Evolutionary conservation across 2,329 filamentous ascomycete species (phyloP), one percentile per base, ranked within the genome.

Genomic region (Chrysoporthe deuterocubensis): DNA sequence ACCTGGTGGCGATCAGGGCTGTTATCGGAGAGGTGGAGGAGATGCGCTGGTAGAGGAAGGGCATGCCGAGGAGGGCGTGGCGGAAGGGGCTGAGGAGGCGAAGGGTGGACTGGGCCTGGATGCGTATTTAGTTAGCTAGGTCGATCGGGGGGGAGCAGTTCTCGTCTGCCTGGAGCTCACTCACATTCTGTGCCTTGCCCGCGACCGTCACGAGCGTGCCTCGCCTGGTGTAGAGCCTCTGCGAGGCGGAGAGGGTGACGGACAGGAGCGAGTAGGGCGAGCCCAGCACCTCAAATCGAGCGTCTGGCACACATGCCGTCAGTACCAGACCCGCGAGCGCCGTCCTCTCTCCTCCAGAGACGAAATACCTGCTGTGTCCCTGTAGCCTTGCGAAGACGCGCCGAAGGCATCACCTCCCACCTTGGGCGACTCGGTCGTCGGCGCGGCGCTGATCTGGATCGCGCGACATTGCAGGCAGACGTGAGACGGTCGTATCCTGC

Each of bases 11-110:
- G 73, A 99, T 91, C 71, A 99, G 83, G 43, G 94, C 94, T 56
- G 92, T 97, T 72, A 97, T 87, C 1, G 96, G 94, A 59, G 90
- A 92, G 0, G 94, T 94, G 0, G 95, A 95, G 44, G 93, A 91
- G 72, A 98, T 88, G 80, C 92, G 84, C 81, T 98, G 95, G 81
- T 98, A 98, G 69, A 99, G 86, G 80, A 99, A 99, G 0, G 96
- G 96, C 62, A 98, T 91, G 72, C 94, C 93, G 40, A 97, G 87
- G 60, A 90, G 80, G 34, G 91, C 91, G 78, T 96, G 89, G 68
- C 90, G 87, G 75, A 97, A 86, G 18, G 96, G 96, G 69, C 94
- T 91, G 66, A 98, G 88, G 63, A 97, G 80, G 57, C 94, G 94
- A 68, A 99, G 86, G 0, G 93, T 96, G 1, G 96, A 98, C 79